Conservation (phyloP, 192 early-diverging fungal species). For the Geranomyces variabilis region DNA sequence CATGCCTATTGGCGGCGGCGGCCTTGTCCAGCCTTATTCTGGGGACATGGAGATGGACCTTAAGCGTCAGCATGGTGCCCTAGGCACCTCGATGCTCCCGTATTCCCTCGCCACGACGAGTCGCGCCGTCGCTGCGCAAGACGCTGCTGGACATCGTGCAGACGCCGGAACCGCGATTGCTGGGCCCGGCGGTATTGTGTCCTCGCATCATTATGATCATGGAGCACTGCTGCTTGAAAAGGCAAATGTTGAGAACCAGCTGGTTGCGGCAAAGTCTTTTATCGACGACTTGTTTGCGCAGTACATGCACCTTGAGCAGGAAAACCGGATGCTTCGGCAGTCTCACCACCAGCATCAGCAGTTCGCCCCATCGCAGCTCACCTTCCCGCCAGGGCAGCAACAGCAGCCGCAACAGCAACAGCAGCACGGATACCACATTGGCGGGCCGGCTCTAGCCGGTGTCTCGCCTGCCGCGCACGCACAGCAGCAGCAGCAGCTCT, state of each 20-base stretch:
- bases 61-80: not conserved
- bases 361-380: not conserved
- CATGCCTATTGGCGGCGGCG: constrained; percentile 2
- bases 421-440: constrained; percentile 15
- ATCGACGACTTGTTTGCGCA: constrained; percentile 20
- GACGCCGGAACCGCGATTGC: too few relatives aligned
- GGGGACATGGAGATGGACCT: not conserved
- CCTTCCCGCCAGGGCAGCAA: not conserved
- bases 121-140: not conserved
- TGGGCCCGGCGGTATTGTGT: not conserved
- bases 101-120: not conserved
- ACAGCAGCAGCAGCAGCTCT: too few relatives aligned
- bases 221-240: constrained; percentile 14
- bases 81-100: not conserved
- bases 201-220: constrained; percentile 10
- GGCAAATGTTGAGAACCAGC: constrained; percentile 14
- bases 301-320: constrained; percentile 14
- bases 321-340: constrained; percentile 25
- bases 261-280: constrained; percentile 23
- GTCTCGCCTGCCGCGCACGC: too few relatives aligned
- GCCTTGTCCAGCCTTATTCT: not conserved
- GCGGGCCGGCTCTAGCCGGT: not conserved
- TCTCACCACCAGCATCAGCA: constrained; percentile 18
- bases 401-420: constrained; percentile 24
- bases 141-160: too few relatives aligned